phyloP scores from a whole-genome alignment of 305 asterid genomes.

The Solanum hybrid region DNA sequence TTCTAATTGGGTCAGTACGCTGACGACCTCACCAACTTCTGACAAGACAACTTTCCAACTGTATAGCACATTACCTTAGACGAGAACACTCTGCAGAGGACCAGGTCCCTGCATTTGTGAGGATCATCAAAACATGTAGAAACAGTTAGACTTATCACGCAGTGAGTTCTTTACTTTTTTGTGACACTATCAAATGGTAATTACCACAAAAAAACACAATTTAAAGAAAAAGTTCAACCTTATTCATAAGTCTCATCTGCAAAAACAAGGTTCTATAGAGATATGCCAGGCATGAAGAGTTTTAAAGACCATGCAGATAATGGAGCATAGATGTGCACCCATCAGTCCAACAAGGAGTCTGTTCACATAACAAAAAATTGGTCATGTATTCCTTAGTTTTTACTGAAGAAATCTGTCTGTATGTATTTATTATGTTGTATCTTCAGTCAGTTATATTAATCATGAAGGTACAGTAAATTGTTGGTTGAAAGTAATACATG shows the following conservation, averaged over 20 bases:
- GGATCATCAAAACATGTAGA: too few species aligned
- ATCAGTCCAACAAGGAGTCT: not conserved
- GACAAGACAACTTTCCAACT: too few species aligned
- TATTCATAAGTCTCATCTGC: not conserved
- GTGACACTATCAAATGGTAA: not conserved
- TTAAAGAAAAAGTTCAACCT: not conserved
- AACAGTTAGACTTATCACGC: too few species aligned
- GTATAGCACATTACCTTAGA: too few species aligned
- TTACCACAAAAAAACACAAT: not conserved
- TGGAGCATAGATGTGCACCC: not conserved
- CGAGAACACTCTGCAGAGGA: too few species aligned
- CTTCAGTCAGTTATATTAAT: not conserved
- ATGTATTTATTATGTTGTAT: not conserved
- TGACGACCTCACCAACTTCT: too few species aligned
- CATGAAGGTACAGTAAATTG: not conserved
- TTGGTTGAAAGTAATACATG: not conserved
- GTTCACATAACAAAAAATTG: not conserved
- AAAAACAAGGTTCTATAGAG: not conserved
- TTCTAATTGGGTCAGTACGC: too few species aligned
- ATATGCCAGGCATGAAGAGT: not conserved
- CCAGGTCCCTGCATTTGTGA: too few species aligned
- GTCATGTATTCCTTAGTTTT: not conserved
- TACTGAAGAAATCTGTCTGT: not conserved
- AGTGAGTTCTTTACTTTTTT: not conserved
- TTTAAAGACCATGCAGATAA: not conserved